Evolutionary conservation across 2,329 filamentous ascomycete genomes (phyloP), one percentile per base, ranked within the genome.

Genomic region (Diaporthe destruens): DNA sequence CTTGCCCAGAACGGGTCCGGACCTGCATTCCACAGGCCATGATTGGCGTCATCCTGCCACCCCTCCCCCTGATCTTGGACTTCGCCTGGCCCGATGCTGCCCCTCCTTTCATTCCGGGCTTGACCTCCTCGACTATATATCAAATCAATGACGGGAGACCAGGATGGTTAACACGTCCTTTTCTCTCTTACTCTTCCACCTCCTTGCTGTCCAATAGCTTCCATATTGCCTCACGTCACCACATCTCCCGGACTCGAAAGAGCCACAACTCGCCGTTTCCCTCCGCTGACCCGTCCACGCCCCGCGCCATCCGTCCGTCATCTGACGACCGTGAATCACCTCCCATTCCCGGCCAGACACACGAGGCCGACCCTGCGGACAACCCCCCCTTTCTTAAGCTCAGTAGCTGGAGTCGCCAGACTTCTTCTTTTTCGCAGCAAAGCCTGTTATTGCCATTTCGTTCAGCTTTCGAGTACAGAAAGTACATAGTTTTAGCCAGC

Each of bases 401-500:
- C 61, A 51, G 61, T 65, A 65, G 61, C 61, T 65, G 44, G 32
- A 61, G 55, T 59, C 55, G 39, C 44, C 44, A 61, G 55, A 29
- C 34, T 61, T 25, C 32, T 23, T 34, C 42, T 32, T 53, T 53
- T 12, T 29, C n/a, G 47, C 39, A 69, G 47, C 39, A 69, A 59
- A 55, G 66, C 49, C 54, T 69, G 53, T 69, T 36, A 51, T 57
- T 69, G 67, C 44, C 67, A 59, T 39, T 59, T 49, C 49, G 16
- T 51, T 69, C 67, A 70, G 54, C 55, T 61, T 53, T 61, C 55
- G 55, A 53, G 67, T 70, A 70, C 67, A 70, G 23, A 79, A 82
- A 82, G 80, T 85, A 85, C 79, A 82, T 83, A 85, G 84, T 39
- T 81, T 82, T 86, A 86, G 83, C 83, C 82, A 85, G 86, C 82